Evolutionary conservation across 2,329 filamentous ascomycete genomes (phyloP).

Genomic region (Colletotrichum truncatum): DNA sequence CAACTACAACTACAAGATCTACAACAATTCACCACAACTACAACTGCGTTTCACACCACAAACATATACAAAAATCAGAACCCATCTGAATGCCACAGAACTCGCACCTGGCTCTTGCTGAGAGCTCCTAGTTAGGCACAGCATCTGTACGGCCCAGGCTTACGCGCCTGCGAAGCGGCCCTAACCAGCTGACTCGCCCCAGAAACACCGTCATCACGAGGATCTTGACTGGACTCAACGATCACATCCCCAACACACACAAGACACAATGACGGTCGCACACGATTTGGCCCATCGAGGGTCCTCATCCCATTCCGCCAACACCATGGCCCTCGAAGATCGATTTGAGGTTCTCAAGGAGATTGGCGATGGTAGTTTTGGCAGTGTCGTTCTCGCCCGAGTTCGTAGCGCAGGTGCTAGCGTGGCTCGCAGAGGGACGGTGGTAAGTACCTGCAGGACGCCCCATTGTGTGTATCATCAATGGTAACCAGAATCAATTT

Average conservation of each 20-base stretch:
- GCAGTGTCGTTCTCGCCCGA: slow-evolving; percentile 91
- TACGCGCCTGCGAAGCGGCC: slow-evolving; percentile 33
- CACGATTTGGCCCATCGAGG: slow-evolving; percentile 78
- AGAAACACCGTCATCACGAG: slow-evolving; percentile 27
- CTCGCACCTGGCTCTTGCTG: slow-evolving; percentile 45
- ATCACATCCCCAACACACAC: slow-evolving; percentile 19
- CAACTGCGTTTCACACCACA: background rate
- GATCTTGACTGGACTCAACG: slow-evolving; percentile 32
- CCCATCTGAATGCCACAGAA: slow-evolving; percentile 46
- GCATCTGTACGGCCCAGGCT: slow-evolving; percentile 34
- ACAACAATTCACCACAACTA: background rate
- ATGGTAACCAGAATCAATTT: slow-evolving; percentile 13
- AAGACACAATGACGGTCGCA: slow-evolving; percentile 75
- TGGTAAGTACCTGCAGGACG: slow-evolving; percentile 69
- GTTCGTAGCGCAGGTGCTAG: slow-evolving; percentile 90
- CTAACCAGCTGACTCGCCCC: slow-evolving; percentile 28
- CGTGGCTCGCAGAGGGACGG: slow-evolving; percentile 87
- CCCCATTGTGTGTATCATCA: background rate
- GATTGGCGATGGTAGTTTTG: slow-evolving; percentile 98
- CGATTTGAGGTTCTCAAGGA: slow-evolving; percentile 98
- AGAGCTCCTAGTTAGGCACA: slow-evolving; percentile 43
- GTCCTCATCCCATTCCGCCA: slow-evolving; percentile 63
- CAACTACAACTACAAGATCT: slow-evolving; percentile 1
- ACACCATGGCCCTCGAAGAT: slow-evolving; percentile 79
- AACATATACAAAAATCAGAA: slow-evolving; percentile 3